Evolutionary conservation across 2,329 filamentous ascomycete species (phyloP), one percentile per base, ranked within the genome.

Genomic region (Fusarium armeniacum): DNA sequence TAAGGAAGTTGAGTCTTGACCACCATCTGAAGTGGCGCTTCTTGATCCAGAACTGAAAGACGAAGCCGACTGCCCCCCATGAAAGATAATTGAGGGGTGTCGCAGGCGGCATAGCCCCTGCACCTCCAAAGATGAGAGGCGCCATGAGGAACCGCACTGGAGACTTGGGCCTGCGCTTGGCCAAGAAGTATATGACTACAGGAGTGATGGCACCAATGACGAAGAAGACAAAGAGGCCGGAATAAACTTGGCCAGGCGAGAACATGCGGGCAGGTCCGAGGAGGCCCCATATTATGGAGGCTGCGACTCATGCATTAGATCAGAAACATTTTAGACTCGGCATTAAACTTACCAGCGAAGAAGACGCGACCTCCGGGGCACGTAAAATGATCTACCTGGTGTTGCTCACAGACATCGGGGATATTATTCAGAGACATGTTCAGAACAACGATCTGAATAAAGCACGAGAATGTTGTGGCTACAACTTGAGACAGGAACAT

Each of bases 21-120:
- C 91, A 93, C 91, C 91, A 93, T 30, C 81, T 85, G 66, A 88
- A 88, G 76, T 87, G 84, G 16, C 84, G 83, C 73, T 86, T 86
- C 77, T 89, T 88, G 75, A 93, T 86, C 74, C 82, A 84, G 77
- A 87, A 88, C 77, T 93, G 91, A 82, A 93, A 93, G 33, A 91
- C 66, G 71, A 87, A 89, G 32, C 91, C 91, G 5, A 93, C 89
- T 58, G 91, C 80, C 20, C 89, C 90, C 91, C 91, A 93, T n/a
- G 86, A 85, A 35, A 91, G 85, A 76, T 92, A 93, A 79, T 91
- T 93, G 62, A 93, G 85, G 0, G 91, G 90, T 0, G 90, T 91
- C 5, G 91, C 91, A 0, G 88, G 88, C 4, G 88, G 88, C 70
- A 90, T 89, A 35, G 80, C 68, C 1, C 83, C 84, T 9, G 86